Evolutionary conservation across 108 stramenopile genomes (phyloP).

Genomic region (Cyclostephanos invisitatus): DNA sequence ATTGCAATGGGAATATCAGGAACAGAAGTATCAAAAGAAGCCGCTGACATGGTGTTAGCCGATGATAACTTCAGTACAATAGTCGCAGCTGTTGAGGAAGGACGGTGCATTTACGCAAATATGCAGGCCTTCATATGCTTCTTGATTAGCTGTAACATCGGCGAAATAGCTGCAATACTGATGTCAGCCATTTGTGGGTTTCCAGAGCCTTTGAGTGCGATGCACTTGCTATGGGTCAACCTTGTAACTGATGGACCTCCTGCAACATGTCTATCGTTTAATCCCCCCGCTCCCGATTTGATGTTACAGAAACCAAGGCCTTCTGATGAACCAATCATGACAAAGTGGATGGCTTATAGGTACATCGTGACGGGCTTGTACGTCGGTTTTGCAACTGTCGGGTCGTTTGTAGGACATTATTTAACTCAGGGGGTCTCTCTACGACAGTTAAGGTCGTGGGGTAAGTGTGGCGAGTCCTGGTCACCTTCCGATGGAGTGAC

Average conservation of each 20-base stretch:
- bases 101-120: constrained; percentile 96
- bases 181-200: constrained; percentile 90
- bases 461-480: constrained; percentile 58
- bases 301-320: constrained; percentile 92
- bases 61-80: constrained; percentile 99
- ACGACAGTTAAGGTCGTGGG: constrained; percentile 55
- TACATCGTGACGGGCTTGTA: constrained; percentile 95
- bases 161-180: constrained; percentile 95
- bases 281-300: constrained; percentile 92
- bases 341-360: constrained; percentile 88
- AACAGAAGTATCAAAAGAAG: constrained; percentile 85
- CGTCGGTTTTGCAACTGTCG: constrained; percentile 95
- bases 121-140: constrained; percentile 98
- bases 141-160: constrained; percentile 97
- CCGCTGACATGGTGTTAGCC: constrained; percentile 89
- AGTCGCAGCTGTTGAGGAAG: constrained; percentile 95
- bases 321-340: constrained; percentile 93
- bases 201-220: constrained; percentile 96
- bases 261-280: constrained; percentile 97
- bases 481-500: constrained; percentile 46
- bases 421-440: constrained; percentile 67
- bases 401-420: constrained; percentile 92
- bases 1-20: constrained; percentile 94
- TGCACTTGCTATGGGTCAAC: constrained; percentile 98
- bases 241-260: constrained; percentile 98